Evolutionary conservation across 352 stramenopile species (phyloP), one percentile per base, ranked within the genome.

Genomic region (Phytophthora sp.): DNA sequence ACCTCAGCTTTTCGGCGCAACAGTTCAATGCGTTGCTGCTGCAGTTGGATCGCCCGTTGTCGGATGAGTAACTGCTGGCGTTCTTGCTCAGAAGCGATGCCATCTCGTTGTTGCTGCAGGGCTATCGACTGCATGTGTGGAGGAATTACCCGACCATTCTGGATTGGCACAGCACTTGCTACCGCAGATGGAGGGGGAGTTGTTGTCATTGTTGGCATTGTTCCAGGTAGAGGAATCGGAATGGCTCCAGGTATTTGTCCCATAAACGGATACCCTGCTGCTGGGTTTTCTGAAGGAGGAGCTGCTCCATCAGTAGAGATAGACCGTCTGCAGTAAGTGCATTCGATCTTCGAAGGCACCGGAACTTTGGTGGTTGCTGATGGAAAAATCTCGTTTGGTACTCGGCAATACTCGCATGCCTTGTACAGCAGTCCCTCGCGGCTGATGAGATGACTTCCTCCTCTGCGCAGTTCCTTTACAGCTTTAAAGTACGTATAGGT

Each of bases 401-500:
- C 59, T 21, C 68, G 72, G 45, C 87, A 95, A n/a, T 75, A 54
- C 18, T 73, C 52, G 42, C 87, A 95, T 18, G 74, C 38, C 12
- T 85, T 82, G 2, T 83, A 45, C 21, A 89, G 60, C 23, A 91
- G 26, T 28, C 72, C 74, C 8, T 87, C 76, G 6, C 79, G 67
- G n/a, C 54, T 85, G 35, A 82, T 74, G 12, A 74, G 43, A 20
- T 80, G 59, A 5, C 54, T 62, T 18, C 67, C 71, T 43, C 44
- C 45, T 11, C 68, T 72, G 26, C 72, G 74, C 26, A 94, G 31
- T n/a, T 31, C 57, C 3, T 68, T 76, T n/a, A 91, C 38, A 11
- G 87, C 82, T 49, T 95, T 94, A 13, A 79, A 62, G 64, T 94
- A 93, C 8, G 54, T 69, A 60, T 93, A 78, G 32, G 63, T 84